Evolutionary conservation across 768 basidiomycete species (phyloP).

Genomic region (Artomyces pyxidatus): DNA sequence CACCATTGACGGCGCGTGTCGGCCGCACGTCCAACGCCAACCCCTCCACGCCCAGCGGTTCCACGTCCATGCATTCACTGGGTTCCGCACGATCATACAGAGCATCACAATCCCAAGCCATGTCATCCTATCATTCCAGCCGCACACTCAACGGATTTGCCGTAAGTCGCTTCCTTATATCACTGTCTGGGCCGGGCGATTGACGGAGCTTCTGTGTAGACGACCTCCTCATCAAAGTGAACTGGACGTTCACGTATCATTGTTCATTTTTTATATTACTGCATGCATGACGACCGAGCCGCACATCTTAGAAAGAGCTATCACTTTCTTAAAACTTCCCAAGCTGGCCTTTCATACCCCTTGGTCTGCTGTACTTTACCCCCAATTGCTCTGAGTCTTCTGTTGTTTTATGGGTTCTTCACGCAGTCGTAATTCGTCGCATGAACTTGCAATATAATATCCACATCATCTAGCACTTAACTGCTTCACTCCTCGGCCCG

Average conservation of each 20-base stretch:
- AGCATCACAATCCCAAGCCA: constrained; percentile 58
- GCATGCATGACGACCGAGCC: background rate
- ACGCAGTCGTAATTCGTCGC: constrained; percentile 28
- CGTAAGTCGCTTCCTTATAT: constrained; percentile 27
- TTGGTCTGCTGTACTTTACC: constrained; percentile 35
- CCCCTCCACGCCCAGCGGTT: constrained; percentile 51
- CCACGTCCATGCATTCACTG: constrained; percentile 41
- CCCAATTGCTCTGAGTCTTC: constrained; percentile 22
- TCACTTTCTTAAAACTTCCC: constrained; percentile 10
- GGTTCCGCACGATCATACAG: constrained; percentile 60
- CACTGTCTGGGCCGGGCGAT: constrained; percentile 16
- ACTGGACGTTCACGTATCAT: constrained; percentile 16
- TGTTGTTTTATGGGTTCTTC: constrained; percentile 27
- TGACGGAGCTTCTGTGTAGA: constrained; percentile 8
- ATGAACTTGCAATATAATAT: constrained; percentile 24
- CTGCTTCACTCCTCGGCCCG: too few relatives aligned
- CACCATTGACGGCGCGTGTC: constrained; percentile 75
- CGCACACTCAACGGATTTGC: constrained; percentile 64
- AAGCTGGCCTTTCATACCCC: constrained; percentile 25
- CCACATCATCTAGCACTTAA: constrained; percentile 10
- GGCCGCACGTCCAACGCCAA: constrained; percentile 46
- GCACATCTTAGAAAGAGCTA: background rate
- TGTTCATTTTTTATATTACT: background rate
- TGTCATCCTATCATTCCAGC: constrained; percentile 69
- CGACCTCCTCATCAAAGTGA: constrained; percentile 14